These are phyloP conservation scores for Perkinsus marinus DNA, from an alignment of 169 alveolate species.

Conservation along the genomic window DNA sequence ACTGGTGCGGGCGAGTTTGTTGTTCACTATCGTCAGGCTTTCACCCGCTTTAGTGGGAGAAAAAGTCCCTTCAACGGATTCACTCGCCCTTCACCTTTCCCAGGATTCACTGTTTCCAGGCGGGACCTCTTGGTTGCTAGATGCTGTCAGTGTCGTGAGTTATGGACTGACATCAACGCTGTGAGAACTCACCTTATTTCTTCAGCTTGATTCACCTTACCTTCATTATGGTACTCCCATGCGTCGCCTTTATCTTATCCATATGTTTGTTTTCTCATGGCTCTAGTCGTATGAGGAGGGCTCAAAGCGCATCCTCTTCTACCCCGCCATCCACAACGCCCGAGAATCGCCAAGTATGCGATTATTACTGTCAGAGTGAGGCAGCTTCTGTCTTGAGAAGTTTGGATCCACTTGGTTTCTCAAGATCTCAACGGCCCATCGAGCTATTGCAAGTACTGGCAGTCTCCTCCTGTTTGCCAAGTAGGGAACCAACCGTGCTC, in stretches of 20 bases:
- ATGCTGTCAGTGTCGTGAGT: neutral
- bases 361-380: neutral
- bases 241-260: neutral
- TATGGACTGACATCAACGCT: neutral
- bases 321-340: neutral
- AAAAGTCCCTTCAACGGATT: too few relatives aligned
- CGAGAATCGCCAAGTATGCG: neutral
- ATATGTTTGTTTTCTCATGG: neutral
- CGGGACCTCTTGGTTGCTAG: too few relatives aligned
- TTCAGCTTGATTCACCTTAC: neutral
- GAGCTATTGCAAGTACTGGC: neutral
- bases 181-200: neutral
- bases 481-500: too few relatives aligned
- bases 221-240: neutral
- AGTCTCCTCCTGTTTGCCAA: neutral
- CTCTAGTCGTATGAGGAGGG: neutral
- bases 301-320: neutral
- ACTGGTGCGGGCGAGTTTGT: too few relatives aligned
- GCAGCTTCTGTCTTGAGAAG: neutral
- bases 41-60: too few relatives aligned
- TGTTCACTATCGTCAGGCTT: too few relatives aligned
- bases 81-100: too few relatives aligned
- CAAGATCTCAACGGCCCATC: neutral
- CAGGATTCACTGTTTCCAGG: too few relatives aligned
- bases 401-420: neutral